Percentiles rank a stretch among this genome's conserved stretches.
Evolutionary conservation across 2,329 filamentous ascomycete genomes (phyloP).

Genomic region (Colletotrichum sp.): DNA sequence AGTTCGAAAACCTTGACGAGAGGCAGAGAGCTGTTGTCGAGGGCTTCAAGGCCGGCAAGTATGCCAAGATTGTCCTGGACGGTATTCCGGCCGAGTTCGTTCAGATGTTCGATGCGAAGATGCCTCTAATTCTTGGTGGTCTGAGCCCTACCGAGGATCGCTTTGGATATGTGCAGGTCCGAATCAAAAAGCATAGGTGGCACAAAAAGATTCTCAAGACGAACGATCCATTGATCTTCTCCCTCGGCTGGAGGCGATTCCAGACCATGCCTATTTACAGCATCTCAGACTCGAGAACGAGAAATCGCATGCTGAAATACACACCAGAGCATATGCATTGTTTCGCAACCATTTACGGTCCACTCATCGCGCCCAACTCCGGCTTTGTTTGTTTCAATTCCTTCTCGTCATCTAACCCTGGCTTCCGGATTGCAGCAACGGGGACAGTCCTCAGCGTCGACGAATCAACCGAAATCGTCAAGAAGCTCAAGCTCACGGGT

Average conservation of each 20-base stretch:
- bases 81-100: conserved; percentile 92
- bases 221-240: conserved; percentile 96
- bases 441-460: conserved; percentile 94
- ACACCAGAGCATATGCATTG: conserved; percentile 99
- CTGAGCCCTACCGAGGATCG: conserved; percentile 92
- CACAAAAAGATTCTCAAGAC: conserved; percentile 99
- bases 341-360: conserved; percentile 94
- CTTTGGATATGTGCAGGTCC: conserved; percentile 92
- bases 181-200: conserved; percentile 98
- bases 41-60: conserved; percentile 90
- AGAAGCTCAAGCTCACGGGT: conserved; percentile 97
- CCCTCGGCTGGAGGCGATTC: conserved; percentile 94
- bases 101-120: conserved; percentile 78
- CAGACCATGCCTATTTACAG: conserved; percentile 93
- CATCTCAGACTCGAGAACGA: conserved; percentile 89
- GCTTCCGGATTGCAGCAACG: conserved; percentile 93
- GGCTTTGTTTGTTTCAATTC: conserved; percentile 94
- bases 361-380: conserved; percentile 92
- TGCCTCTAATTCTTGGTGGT: conserved; percentile 89
- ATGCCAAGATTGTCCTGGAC: conserved; percentile 89
- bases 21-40: conserved; percentile 83
- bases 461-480: conserved; percentile 96
- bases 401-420: conserved; percentile 81
- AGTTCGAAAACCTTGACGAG: conserved; percentile 88
- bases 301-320: conserved; percentile 98